phyloP scores from a whole-genome alignment of 2,329 filamentous ascomycete species.

The Thelonectria rubi region DNA sequence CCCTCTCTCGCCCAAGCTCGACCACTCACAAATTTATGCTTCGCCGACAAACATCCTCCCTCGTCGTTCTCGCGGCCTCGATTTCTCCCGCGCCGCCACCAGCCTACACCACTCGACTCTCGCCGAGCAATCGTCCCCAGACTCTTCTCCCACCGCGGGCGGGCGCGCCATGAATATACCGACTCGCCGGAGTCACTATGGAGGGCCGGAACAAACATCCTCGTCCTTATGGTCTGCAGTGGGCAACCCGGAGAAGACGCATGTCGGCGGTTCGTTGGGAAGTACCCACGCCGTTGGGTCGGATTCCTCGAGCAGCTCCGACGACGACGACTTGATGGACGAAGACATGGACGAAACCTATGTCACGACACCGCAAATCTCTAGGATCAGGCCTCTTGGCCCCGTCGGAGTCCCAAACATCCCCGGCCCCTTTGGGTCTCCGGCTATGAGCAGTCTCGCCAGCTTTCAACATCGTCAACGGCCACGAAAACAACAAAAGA shows the following conservation, averaged over 20 bases:
- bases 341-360: constrained; percentile 83
- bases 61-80: constrained; percentile 86
- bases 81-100: constrained; percentile 92
- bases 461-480: constrained; percentile 84
- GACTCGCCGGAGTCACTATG: constrained; percentile 59
- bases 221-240: constrained; percentile 77
- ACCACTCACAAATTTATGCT: constrained; percentile 84
- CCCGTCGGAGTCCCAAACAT: constrained; percentile 59
- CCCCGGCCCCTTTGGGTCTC: constrained; percentile 74
- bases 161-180: constrained; percentile 72
- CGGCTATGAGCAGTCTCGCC: constrained; percentile 78
- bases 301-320: constrained; percentile 79
- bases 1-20: constrained; percentile 86
- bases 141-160: constrained; percentile 87
- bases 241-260: constrained; percentile 73
- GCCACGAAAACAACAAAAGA: constrained; percentile 72
- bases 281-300: constrained; percentile 78
- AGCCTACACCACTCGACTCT: constrained; percentile 95
- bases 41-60: constrained; percentile 90
- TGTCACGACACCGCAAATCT: constrained; percentile 81
- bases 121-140: constrained; percentile 86
- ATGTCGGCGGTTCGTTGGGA: constrained; percentile 80
- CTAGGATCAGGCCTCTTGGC: constrained; percentile 62
- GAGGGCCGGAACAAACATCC: constrained; percentile 69
- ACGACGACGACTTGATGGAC: constrained; percentile 75